Percentiles rank a stretch among this genome's conserved stretches.
Evolutionary conservation across 75 land plant species (phyloP).

Genomic region (Pinus tabuliformis): DNA sequence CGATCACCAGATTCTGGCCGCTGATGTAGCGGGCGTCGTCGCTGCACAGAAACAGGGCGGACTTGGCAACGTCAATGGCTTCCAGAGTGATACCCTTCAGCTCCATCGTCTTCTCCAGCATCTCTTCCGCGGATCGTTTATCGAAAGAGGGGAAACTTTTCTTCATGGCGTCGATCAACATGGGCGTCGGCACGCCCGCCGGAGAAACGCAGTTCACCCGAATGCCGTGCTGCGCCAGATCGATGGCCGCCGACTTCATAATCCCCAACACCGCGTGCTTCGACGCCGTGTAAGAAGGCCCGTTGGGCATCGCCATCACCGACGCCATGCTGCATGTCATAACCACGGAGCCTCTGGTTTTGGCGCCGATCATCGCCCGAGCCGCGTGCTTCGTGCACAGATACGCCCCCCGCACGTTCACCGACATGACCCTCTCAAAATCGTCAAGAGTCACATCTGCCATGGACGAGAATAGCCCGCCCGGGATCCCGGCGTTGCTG

Average conservation of each 20-base stretch:
- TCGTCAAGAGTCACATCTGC: conserved; percentile 19
- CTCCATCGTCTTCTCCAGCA: not conserved
- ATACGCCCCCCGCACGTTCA: conserved; percentile 11
- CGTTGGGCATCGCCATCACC: not conserved
- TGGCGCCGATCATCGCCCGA: conserved; percentile 16
- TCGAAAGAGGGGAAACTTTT: not conserved
- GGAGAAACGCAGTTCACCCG: conserved; percentile 24
- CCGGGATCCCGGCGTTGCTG: conserved; percentile 55
- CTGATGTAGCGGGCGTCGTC: conserved; percentile 8
- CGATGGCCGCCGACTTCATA: conserved; percentile 13
- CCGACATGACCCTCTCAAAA: conserved; percentile 5
- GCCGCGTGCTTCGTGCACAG: conserved; percentile 18
- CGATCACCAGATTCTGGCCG: conserved; percentile 13
- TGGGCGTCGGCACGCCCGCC: conserved; percentile 5
- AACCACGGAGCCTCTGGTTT: conserved; percentile 2
- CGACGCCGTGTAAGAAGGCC: conserved; percentile 9
- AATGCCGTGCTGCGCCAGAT: conserved; percentile 13
- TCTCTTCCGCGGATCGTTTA: not conserved
- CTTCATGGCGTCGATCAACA: not conserved
- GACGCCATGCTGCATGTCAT: conserved; percentile 6
- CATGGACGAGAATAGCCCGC: conserved; percentile 17
- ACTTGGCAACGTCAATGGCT: conserved; percentile 6
- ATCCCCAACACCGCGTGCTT: conserved; percentile 24
- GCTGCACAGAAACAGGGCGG: conserved; percentile 10
- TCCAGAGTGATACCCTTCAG: conserved; percentile 5